Evolutionary conservation across 1,284 basidiomycete genomes (phyloP).

Genomic region (Macrocybe sp.): DNA sequence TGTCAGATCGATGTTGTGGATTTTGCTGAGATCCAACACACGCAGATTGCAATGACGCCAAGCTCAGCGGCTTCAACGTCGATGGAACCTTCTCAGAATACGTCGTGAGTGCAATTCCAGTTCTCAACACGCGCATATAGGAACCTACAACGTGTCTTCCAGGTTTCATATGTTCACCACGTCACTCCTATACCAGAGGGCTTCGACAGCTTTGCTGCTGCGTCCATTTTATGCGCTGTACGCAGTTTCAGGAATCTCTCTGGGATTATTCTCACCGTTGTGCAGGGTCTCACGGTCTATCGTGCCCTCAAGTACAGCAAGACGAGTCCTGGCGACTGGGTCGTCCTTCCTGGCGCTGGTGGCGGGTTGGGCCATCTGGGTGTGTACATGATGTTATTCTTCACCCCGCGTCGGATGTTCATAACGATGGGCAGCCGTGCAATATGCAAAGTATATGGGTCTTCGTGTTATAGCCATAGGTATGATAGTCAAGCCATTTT

Average conservation of each 20-base stretch:
- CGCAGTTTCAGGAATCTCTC: slow-evolving; percentile 14
- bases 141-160: not conserved
- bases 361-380: slow-evolving; percentile 70
- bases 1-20: not conserved
- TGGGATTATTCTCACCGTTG: not conserved
- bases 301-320: slow-evolving; percentile 78
- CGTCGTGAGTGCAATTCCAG: slow-evolving; percentile 37
- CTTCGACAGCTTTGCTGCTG: slow-evolving; percentile 65
- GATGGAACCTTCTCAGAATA: slow-evolving; percentile 87
- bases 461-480: slow-evolving; percentile 79
- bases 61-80: slow-evolving; percentile 69
- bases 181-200: slow-evolving; percentile 75
- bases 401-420: not conserved
- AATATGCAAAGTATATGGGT: slow-evolving; percentile 75
- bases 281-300: slow-evolving; percentile 74
- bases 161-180: slow-evolving; percentile 61
- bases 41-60: slow-evolving; percentile 55
- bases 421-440: slow-evolving; percentile 45
- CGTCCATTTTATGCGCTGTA: slow-evolving; percentile 81
- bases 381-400: slow-evolving; percentile 16
- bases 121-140: not conserved
- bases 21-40: not conserved
- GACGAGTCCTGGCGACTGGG: slow-evolving; percentile 73
- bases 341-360: slow-evolving; percentile 78
- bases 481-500: slow-evolving; percentile 14